Percentiles rank a stretch among this genome's conserved stretches.
Evolutionary conservation across 179 eudicot genomes (phyloP).

Genomic region (Sideroxylon spinosum): DNA sequence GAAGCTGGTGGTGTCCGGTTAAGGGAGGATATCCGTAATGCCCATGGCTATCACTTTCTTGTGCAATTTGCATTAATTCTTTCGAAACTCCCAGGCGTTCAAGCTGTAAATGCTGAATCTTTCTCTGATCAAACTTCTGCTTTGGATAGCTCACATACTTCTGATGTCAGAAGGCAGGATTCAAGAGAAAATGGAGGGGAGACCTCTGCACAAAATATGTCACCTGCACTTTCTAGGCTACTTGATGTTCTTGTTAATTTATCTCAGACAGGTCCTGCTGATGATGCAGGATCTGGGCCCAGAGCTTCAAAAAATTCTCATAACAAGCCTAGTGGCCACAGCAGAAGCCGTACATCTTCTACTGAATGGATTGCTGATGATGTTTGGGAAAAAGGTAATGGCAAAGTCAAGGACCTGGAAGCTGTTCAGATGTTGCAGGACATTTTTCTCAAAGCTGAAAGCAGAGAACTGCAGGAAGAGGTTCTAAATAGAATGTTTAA

Average conservation of each 20-base stretch:
- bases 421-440: constrained; percentile 99
- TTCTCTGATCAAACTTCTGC: constrained; percentile 37
- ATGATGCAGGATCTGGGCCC: constrained; percentile 36
- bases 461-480: constrained; percentile 87
- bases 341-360: constrained; percentile 62
- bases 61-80: constrained; percentile 91
- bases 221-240: constrained; percentile 78
- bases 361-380: constrained; percentile 53
- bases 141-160: constrained; percentile 30
- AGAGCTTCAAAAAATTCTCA: constrained; percentile 44
- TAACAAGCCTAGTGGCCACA: constrained; percentile 56
- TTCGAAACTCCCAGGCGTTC: constrained; percentile 45
- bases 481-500: constrained; percentile 93
- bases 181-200: constrained; percentile 37
- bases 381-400: constrained; percentile 66
- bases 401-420: constrained; percentile 89
- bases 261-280: constrained; percentile 75
- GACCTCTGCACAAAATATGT: constrained; percentile 46
- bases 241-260: constrained; percentile 93
- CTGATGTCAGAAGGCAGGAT: constrained; percentile 28
- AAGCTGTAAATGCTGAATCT: constrained; percentile 30
- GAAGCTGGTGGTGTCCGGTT: constrained; percentile 94
- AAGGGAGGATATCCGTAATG: constrained; percentile 98
- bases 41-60: constrained; percentile 96
- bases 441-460: constrained; percentile 86